Evolutionary conservation across 176 grass and related monocot species (phyloP), one percentile per base, ranked within the genome.

Genomic region (Cenchrus americanus): DNA sequence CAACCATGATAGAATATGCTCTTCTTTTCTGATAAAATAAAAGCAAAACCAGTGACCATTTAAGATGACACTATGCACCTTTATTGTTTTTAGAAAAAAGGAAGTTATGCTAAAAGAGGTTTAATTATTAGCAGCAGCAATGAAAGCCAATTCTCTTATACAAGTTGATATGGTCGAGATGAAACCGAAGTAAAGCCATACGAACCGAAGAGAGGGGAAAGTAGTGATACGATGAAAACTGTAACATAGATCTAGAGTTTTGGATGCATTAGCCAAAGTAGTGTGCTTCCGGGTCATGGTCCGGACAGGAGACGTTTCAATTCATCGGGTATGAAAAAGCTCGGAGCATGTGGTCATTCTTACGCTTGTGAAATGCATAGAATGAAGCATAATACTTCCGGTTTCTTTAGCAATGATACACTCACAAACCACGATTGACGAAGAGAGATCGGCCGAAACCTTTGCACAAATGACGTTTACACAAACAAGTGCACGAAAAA

Each of bases 91-190:
- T 1, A 4, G 30, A 4, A 0, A 0, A 0, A 21, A 62, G 82
- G 65, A 77, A 19, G 44, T 77, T 21, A 57, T 71, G 51, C 47
- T 83, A 72, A 77, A 81, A 75, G 68, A 49, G 10, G 9, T 32
- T 55, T 62, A 34, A 85, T 71, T 69, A 89, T 89, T 76, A 85
- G 72, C 66, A 43, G 13, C 13, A 17, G 17, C 50, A 14, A 15
- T 4, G 17, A 52, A 52, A 52, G 4, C 50, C 3, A 5, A 14
- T 17, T 18, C 17, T 68, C 1, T 44, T 21, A 44, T 43, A 69
- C 4, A 43, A 69, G 37, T 69, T 43, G 66, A 69, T n/a, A n/a
- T 0, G 37, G 7, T 44, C 11, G 9, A n/a, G 21, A 44, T n/a
- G 4, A 22, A 22, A 69, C 40, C 51, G 0, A 53, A 53, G 15